phyloP scores from a whole-genome alignment of 2,329 filamentous ascomycete genomes.

The Trichoderma guizhouense region DNA sequence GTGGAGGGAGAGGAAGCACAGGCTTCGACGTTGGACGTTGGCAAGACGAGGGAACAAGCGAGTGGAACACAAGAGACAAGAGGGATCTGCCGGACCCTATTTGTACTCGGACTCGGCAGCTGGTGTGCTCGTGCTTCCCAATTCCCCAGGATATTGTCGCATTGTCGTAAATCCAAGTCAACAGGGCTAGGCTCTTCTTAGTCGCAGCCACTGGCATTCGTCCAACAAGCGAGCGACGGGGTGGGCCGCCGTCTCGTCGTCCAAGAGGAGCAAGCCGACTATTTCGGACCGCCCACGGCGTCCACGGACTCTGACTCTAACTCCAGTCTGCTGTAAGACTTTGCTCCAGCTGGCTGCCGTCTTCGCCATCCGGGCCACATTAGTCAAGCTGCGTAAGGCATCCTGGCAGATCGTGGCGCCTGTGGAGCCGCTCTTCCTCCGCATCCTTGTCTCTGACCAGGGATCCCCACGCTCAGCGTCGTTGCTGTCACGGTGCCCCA shows the following conservation, averaged over 20 bases:
- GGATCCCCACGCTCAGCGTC: neutral
- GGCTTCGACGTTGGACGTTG: slow-evolving; percentile 2
- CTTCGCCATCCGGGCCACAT: neutral
- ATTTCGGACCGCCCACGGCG: neutral
- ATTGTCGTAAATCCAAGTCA: neutral
- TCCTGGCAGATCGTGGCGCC: slow-evolving; percentile 10
- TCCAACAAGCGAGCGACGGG: slow-evolving; percentile 10
- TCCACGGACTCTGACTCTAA: neutral
- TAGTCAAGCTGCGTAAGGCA: neutral
- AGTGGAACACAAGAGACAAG: slow-evolving; percentile 2
- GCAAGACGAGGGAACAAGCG: neutral
- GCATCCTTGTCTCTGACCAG: neutral
- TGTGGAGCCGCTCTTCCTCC: neutral
- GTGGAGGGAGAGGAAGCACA: slow-evolving; percentile 12
- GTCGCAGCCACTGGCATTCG: slow-evolving; percentile 3
- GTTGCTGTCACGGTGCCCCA: neutral
- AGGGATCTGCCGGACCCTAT: slow-evolving; percentile 15
- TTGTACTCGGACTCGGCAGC: slow-evolving; percentile 10
- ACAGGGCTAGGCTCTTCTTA: neutral
- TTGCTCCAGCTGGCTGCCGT: neutral
- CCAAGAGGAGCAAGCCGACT: neutral
- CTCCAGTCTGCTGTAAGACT: neutral
- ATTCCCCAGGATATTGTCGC: neutral
- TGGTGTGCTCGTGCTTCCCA: neutral
- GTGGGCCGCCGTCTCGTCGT: neutral